phyloP scores from a whole-genome alignment of 768 basidiomycete genomes.

The Lactarius psammicola region DNA sequence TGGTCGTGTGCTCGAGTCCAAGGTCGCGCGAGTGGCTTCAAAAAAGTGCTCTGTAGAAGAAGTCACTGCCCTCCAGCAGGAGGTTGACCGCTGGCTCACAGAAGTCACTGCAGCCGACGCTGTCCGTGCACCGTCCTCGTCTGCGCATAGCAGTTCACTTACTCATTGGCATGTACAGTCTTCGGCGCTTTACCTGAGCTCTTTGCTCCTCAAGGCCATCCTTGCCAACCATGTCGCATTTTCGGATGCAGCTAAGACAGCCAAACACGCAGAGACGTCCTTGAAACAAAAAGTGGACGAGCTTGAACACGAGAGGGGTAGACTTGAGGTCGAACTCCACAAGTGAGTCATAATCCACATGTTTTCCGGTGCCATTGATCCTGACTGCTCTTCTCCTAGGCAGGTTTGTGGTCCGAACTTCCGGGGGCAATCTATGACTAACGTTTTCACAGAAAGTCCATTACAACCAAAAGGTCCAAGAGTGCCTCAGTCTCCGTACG shows the following conservation, averaged over 20 bases:
- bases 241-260: constrained; percentile 68
- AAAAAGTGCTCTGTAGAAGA: constrained; percentile 90
- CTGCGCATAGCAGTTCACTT: constrained; percentile 21
- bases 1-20: constrained; percentile 70
- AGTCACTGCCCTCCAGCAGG: constrained; percentile 72
- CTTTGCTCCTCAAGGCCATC: constrained; percentile 77
- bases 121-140: constrained; percentile 45
- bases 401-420: constrained; percentile 20
- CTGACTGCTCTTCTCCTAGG: constrained; percentile 12
- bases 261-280: constrained; percentile 59
- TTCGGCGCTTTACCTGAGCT: constrained; percentile 70
- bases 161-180: constrained; percentile 40
- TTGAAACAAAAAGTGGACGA: constrained; percentile 68
- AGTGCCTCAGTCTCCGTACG: constrained; percentile 29
- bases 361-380: constrained; percentile 1
- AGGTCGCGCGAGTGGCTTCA: constrained; percentile 72
- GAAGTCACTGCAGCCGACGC: constrained; percentile 60
- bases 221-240: constrained; percentile 80
- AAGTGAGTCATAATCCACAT: constrained; percentile 48
- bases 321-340: constrained; percentile 68
- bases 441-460: constrained; percentile 24
- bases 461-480: constrained; percentile 31
- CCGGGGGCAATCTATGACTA: constrained; percentile 1
- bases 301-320: constrained; percentile 52
- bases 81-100: constrained; percentile 73